Evolutionary conservation across 2,329 filamentous ascomycete species (phyloP), one percentile per base, ranked within the genome.

Genomic region (Exophiala calicioides): DNA sequence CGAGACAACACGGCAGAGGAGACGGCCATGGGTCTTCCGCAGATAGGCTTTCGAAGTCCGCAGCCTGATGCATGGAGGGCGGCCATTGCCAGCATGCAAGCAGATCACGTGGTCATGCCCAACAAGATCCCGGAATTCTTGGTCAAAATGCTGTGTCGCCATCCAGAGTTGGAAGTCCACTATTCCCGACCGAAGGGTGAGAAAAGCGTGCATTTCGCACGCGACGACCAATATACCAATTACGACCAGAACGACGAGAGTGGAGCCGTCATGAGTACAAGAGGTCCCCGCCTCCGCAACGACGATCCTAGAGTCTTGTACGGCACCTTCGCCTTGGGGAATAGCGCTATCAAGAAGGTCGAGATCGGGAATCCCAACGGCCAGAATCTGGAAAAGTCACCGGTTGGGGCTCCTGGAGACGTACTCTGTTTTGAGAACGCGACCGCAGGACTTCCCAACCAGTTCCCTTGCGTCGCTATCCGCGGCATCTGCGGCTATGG

Each of bases 1-100:
- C 53, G 56, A 36, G 56, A 57, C 36, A 46, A 57, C 27, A 34
- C 56, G 26, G 47, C 42, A 12, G 54, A 57, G 15, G 27, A 40
- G 3, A 27, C 24, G 24, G 12, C 12, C 7, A 27, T 12, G 24
- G 24, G 24, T 7, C 12, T 27, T 12, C 7, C 7, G 24, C 24
- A 27, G 24, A 27, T 7, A 27, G 24, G 24, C 7, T 27, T 12
- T 27, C 24, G 7, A 27, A 12, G 12, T 27, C 7, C 24, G 7
- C 24, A 7, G 12, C 24, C 24, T 7, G 12, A 27, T 7, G 12
- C 7, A 7, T 27, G 24, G 24, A 7, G 24, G 24, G 24, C 7
- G 7, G 24, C 24, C 12, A 12, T 27, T 27, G 24, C 12, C 7
- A 12, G 12, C 7, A 27, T 27, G 24, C 7, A 27, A 12, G 7